These are phyloP conservation scores for Inga leiocalycina DNA, from an alignment of 306 rosid genomes.

Conservation along the genomic window DNA sequence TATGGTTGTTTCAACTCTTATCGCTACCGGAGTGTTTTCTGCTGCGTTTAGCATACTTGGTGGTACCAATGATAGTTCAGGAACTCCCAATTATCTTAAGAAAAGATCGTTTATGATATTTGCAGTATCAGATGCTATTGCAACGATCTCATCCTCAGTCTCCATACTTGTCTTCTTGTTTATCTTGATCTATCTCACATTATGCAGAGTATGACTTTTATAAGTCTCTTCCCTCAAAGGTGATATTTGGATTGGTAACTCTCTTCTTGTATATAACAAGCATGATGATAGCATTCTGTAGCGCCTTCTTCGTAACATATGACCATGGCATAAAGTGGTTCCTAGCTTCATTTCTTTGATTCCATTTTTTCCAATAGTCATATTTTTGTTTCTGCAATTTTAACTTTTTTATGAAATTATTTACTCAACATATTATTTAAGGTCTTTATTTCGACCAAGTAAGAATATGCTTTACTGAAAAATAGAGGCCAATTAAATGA, in stretches of 20 bases:
- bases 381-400: slow-evolving; percentile 20
- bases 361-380: slow-evolving; percentile 25
- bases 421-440: slow-evolving; percentile 27
- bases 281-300: slow-evolving; percentile 40
- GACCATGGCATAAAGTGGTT: slow-evolving; percentile 26
- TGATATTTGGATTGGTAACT: not conserved
- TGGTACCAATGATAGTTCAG: slow-evolving; percentile 1
- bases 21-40: not conserved
- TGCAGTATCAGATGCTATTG: not conserved
- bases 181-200: not conserved
- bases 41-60: slow-evolving; percentile 16
- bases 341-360: slow-evolving; percentile 23
- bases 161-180: not conserved
- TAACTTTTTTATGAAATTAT: slow-evolving; percentile 33
- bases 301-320: slow-evolving; percentile 43
- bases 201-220: not conserved
- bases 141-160: not conserved
- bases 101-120: slow-evolving; percentile 1
- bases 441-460: not conserved
- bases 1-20: slow-evolving; percentile 29
- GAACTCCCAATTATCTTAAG: slow-evolving; percentile 11
- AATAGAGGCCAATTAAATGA: not conserved
- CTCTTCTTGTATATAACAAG: not conserved
- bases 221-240: not conserved
- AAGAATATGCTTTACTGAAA: slow-evolving; percentile 10